Evolutionary conservation across 805 yeast species (phyloP), one percentile per base, ranked within the genome.

Genomic region (Cyberlindnera galapagoensis): DNA sequence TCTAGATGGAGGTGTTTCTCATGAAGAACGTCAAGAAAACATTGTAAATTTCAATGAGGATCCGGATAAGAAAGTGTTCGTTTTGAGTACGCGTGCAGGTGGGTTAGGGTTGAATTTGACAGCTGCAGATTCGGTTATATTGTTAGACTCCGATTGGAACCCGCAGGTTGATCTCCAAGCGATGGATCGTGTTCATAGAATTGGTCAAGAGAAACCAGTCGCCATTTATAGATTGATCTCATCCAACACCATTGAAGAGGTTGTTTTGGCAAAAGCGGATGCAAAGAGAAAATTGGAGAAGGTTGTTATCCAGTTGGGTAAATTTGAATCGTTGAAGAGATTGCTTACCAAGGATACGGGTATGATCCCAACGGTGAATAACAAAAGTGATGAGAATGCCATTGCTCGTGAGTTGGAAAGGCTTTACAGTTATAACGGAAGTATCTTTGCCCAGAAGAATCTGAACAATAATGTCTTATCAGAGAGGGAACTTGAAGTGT

Each of bases 101-200:
- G 97, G 97, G 0, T 67, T 90, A 20, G 98, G 98, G 5, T 74
- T 90, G 26, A 90, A 90, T 50, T 63, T 90, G 34, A 73, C 80
- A 0, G 76, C 80, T 1, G 95, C 97, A 0, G 97, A 92, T 43
- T 79, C 94, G 2, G 97, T 92, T 2, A 73, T 90, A 4, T 48
- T 90, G 9, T 87, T 85, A 51, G 98, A 90, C 50, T 81, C 86
- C 35, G 98, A 90, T 52, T 90, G 97, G 95, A 90, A 90, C 49
- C 98, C 97, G 0, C 97, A 90, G 51, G 94, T 86, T 40, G 97
- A 90, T 57, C 62, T 87, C 31, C 98, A 90, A 54, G 97, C 97
- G 0, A 90, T 90, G 76, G 97, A 88, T 48, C 67, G 98, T 34
- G 94, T 83, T 9, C 97, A 90, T 53, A 66, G 98, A 50, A 85